Evolutionary conservation across 208 protist genomes (phyloP).

Genomic region (Jaenimonas drosophilae): DNA sequence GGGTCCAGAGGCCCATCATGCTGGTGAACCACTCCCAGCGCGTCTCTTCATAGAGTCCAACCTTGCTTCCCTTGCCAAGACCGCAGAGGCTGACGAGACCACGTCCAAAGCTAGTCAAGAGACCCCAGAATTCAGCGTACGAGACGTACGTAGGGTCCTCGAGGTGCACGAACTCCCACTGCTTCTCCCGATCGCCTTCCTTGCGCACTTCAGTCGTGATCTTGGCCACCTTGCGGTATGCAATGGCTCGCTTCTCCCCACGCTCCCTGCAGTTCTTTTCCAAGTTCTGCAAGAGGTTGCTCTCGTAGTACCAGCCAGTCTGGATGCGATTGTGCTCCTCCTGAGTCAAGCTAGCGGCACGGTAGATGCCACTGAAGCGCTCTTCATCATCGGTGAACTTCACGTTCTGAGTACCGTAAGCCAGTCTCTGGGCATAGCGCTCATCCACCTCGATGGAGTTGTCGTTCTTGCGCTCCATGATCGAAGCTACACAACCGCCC

Average conservation of each 20-base stretch:
- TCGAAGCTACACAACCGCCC: constrained; percentile 32
- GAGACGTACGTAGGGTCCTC: constrained; percentile 36
- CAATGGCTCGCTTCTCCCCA: constrained; percentile 19
- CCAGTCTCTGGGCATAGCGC: constrained; percentile 8
- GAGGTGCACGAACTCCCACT: constrained; percentile 37
- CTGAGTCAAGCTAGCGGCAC: constrained; percentile 21
- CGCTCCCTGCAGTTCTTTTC: constrained; percentile 17
- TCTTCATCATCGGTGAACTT: constrained; percentile 20
- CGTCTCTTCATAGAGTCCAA: constrained; percentile 82
- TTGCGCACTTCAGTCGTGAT: constrained; percentile 27
- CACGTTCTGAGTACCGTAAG: constrained; percentile 34
- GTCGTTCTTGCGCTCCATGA: constrained; percentile 30
- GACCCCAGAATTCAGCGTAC: constrained; percentile 45
- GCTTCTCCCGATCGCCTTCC: constrained; percentile 30
- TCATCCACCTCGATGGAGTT: constrained; percentile 11
- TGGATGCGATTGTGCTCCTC: constrained; percentile 30
- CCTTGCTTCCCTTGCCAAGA: constrained; percentile 13
- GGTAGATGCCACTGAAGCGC: constrained; percentile 41
- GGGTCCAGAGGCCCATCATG: constrained; percentile 59
- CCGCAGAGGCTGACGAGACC: constrained; percentile 31
- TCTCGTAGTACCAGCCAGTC: constrained; percentile 23
- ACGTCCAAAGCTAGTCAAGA: constrained; percentile 38
- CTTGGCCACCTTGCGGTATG: constrained; percentile 34
- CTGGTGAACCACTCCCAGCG: constrained; percentile 82
- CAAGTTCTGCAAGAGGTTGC: constrained; percentile 34